These are phyloP conservation scores for Vachellia pachyceras DNA, from an alignment of 306 rosid genomes.

Conservation along the genomic window DNA sequence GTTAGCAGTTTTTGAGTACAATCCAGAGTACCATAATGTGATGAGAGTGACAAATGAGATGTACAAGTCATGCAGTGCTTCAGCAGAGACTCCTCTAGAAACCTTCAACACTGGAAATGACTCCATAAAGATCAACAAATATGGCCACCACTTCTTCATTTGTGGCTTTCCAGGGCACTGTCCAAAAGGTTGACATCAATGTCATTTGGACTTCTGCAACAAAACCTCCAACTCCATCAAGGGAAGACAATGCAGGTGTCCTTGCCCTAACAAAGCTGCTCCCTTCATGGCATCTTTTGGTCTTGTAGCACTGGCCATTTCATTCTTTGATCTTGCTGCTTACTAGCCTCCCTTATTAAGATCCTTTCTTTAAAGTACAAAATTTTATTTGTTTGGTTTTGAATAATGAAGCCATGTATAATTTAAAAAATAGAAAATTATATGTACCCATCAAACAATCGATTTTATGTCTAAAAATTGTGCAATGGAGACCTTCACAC, in stretches of 20 bases:
- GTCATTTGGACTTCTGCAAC: constrained; percentile 39
- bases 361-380: not conserved
- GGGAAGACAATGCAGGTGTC: constrained; percentile 37
- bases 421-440: not conserved
- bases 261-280: constrained; percentile 55
- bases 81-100: constrained; percentile 59
- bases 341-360: constrained; percentile 33
- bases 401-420: not conserved
- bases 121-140: constrained; percentile 52
- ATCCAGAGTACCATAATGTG: constrained; percentile 77
- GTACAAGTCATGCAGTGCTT: constrained; percentile 74
- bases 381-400: not conserved
- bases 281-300: constrained; percentile 39
- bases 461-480: not conserved
- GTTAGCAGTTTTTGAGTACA: constrained; percentile 67
- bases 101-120: constrained; percentile 81
- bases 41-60: constrained; percentile 77
- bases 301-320: constrained; percentile 43
- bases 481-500: not conserved
- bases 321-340: constrained; percentile 39
- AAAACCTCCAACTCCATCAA: constrained; percentile 20
- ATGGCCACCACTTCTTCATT: constrained; percentile 83
- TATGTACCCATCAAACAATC: not conserved
- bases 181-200: constrained; percentile 75
- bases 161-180: constrained; percentile 97